Percentiles rank a stretch among this genome's conserved stretches.
These are phyloP conservation scores for Colletotrichum nymphaeae DNA, from an alignment of 2,329 filamentous ascomycete species.

Conservation along the genomic window DNA sequence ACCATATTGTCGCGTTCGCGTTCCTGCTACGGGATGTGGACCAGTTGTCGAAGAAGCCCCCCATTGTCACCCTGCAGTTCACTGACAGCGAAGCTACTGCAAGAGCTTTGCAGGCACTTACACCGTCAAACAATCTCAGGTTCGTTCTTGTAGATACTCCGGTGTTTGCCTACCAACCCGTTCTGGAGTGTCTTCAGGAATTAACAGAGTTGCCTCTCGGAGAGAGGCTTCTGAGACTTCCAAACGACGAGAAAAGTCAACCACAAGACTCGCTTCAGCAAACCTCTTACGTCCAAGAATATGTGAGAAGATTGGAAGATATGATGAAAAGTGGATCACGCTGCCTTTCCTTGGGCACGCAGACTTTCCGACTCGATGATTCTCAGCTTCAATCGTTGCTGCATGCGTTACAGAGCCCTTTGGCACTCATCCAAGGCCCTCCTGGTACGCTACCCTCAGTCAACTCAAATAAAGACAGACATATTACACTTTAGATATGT, in stretches of 20 bases:
- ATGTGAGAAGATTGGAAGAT: not conserved
- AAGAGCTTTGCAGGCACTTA: constrained; percentile 58
- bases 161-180: constrained; percentile 76
- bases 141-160: constrained; percentile 74
- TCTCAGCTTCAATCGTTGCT: constrained; percentile 69
- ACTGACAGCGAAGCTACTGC: constrained; percentile 56
- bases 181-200: constrained; percentile 68
- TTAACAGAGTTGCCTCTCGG: constrained; percentile 67
- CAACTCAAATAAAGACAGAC: not conserved
- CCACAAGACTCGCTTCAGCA: not conserved
- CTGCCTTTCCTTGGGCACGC: not conserved
- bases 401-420: constrained; percentile 59
- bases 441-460: constrained; percentile 61
- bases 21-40: constrained; percentile 63
- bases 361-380: constrained; percentile 39
- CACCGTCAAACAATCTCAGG: constrained; percentile 42
- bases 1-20: constrained; percentile 69
- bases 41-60: constrained; percentile 54
- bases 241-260: not conserved
- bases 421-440: constrained; percentile 78
- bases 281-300: not conserved
- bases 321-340: not conserved
- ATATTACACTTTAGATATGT: not conserved
- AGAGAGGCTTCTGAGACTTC: constrained; percentile 57
- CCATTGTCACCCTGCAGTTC: constrained; percentile 64